Evolutionary conservation across 1,284 basidiomycete genomes (phyloP).

Genomic region (Waitea zeae): DNA sequence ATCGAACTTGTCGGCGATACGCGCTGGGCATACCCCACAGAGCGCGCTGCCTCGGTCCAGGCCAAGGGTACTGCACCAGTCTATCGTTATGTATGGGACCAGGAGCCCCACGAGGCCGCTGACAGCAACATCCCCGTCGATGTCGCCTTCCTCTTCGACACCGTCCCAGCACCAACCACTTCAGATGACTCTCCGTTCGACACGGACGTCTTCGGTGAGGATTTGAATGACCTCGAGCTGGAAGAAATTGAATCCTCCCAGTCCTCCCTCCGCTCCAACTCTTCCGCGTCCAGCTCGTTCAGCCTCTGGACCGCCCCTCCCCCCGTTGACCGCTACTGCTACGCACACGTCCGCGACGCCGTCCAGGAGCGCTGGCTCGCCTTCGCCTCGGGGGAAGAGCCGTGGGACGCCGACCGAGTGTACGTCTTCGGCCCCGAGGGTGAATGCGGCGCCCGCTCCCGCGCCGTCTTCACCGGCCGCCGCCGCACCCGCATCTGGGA

Average conservation of each 20-base stretch:
- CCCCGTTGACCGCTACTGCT: constrained; percentile 41
- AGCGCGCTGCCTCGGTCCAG: constrained; percentile 27
- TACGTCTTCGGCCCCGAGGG: constrained; percentile 63
- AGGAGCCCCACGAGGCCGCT: constrained; percentile 43
- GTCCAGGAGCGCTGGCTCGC: constrained; percentile 55
- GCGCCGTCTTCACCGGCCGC: constrained; percentile 33
- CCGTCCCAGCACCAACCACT: constrained; percentile 23
- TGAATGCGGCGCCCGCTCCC: constrained; percentile 42
- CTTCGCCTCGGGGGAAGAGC: constrained; percentile 54
- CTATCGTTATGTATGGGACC: constrained; percentile 66
- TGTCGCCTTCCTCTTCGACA: constrained; percentile 61
- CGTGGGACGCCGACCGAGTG: constrained; percentile 49
- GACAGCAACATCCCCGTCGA: constrained; percentile 50
- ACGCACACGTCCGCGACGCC: constrained; percentile 42
- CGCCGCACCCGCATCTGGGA: constrained; percentile 35
- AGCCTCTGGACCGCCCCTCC: background rate
- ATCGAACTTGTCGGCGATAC: constrained; percentile 57
- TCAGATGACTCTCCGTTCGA: background rate
- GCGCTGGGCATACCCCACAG: constrained; percentile 56
- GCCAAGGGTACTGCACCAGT: constrained; percentile 34
- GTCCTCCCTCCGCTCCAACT: background rate
- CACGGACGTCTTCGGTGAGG: background rate
- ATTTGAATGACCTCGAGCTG: background rate
- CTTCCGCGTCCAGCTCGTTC: background rate
- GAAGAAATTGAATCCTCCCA: background rate